These are phyloP conservation scores for Ulota crispa DNA, from an alignment of 225 moss, liverwort and hornwort genomes.

Conservation along the genomic window DNA sequence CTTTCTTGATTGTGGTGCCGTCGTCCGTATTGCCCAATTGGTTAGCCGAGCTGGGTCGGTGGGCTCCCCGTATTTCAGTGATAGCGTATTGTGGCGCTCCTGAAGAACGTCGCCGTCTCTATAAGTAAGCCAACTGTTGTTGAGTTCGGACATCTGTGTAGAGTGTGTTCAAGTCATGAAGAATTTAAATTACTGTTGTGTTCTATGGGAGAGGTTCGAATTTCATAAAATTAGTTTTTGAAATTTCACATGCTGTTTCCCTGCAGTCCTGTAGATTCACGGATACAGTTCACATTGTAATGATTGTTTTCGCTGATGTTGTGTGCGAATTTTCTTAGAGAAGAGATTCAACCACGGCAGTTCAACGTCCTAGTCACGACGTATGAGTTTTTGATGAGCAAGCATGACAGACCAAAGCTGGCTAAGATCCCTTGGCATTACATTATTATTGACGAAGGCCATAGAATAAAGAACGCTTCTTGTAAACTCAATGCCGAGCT, in stretches of 20 bases:
- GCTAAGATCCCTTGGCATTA: constrained; percentile 99
- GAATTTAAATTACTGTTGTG: not conserved
- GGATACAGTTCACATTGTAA: not conserved
- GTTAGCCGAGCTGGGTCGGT: constrained; percentile 89
- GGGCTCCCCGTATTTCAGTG: constrained; percentile 89
- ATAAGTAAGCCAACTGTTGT: constrained; percentile 60
- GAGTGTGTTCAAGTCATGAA: not conserved
- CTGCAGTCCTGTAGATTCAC: not conserved
- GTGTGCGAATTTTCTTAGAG: constrained; percentile 49
- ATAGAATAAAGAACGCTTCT: constrained; percentile 95
- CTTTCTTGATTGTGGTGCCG: constrained; percentile 97
- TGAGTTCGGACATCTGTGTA: not conserved
- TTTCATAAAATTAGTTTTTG: not conserved
- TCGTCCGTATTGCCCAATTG: constrained; percentile 98
- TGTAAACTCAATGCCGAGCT: constrained; percentile 98
- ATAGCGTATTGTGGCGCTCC: constrained; percentile 90
- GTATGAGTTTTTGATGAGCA: constrained; percentile 98
- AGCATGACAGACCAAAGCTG: constrained; percentile 95
- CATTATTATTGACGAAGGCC: constrained; percentile 98
- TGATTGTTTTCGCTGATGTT: constrained; percentile 26
- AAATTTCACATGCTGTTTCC: not conserved
- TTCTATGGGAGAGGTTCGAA: not conserved
- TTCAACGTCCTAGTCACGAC: constrained; percentile 97
- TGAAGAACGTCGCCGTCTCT: constrained; percentile 94
- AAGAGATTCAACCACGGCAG: constrained; percentile 90